Evolutionary conservation across 1,284 basidiomycete species (phyloP).

Genomic region (Omphalotus olearius): DNA sequence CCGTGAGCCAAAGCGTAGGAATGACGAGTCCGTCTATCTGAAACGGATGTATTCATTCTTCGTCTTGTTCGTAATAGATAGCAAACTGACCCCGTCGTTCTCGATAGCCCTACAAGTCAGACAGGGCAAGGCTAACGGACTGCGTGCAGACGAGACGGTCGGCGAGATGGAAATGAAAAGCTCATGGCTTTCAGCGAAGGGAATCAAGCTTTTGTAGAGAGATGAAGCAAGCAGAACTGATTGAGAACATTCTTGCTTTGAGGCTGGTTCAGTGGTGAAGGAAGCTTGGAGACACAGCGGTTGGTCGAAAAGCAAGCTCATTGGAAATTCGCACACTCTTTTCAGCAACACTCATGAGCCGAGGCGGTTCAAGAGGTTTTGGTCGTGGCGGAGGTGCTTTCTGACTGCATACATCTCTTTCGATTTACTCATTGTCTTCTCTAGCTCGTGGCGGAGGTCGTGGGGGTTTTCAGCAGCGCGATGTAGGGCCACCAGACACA

Average conservation of each 20-base stretch:
- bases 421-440: conserved; percentile 5
- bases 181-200: not conserved
- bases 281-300: conserved; percentile 12
- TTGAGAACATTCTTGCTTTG: not conserved
- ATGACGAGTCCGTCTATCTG: conserved; percentile 19
- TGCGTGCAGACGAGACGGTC: not conserved
- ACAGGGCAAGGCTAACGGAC: not conserved
- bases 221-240: not conserved
- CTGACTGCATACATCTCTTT: conserved; percentile 5
- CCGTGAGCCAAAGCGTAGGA: conserved; percentile 13
- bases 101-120: conserved; percentile 27
- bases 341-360: conserved; percentile 34
- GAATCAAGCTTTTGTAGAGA: conserved; percentile 2
- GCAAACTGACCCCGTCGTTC: conserved; percentile 19
- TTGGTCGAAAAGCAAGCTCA: conserved; percentile 26
- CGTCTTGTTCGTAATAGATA: not conserved
- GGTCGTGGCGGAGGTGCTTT: conserved; percentile 36
- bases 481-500: conserved; percentile 79
- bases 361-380: conserved; percentile 42
- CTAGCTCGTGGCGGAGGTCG: conserved; percentile 53
- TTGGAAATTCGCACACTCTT: conserved; percentile 14
- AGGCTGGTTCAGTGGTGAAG: conserved; percentile 9
- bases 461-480: conserved; percentile 67
- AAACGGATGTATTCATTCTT: conserved; percentile 13
- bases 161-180: conserved; percentile 12